Conservation (phyloP, 1,284 basidiomycete genomes). For the Ceratobasidium sp. region DNA sequence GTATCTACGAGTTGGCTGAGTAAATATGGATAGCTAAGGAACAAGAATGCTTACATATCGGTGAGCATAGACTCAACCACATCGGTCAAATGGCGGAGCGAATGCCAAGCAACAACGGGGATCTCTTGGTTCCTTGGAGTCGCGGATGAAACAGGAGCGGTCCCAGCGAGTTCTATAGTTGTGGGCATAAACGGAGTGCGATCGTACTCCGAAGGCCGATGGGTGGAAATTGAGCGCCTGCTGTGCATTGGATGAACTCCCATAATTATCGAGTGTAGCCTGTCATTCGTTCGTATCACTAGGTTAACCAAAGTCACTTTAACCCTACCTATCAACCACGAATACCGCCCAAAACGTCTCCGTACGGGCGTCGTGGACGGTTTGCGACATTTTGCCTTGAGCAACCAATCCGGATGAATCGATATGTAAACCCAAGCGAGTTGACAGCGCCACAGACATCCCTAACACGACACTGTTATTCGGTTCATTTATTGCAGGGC, state of each 20-base stretch:
- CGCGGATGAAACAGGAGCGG: not conserved
- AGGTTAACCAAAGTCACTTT: not conserved
- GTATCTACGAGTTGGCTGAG: not conserved
- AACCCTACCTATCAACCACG: slow-evolving; percentile 25
- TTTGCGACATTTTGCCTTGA: slow-evolving; percentile 14
- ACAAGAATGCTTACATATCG: slow-evolving; percentile 11
- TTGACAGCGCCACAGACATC: slow-evolving; percentile 29
- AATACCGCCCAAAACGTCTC: slow-evolving; percentile 31
- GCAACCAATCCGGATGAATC: slow-evolving; percentile 25
- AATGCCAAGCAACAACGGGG: slow-evolving; percentile 19
- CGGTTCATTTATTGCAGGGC: not conserved
- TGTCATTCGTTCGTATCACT: not conserved
- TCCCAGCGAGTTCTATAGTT: slow-evolving; percentile 23
- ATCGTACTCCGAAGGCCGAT: not conserved
- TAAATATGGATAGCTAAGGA: not conserved
- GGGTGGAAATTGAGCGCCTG: slow-evolving; percentile 27
- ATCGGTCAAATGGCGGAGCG: slow-evolving; percentile 22
- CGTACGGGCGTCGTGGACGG: slow-evolving; percentile 21
- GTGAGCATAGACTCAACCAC: slow-evolving; percentile 32
- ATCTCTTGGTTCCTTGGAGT: slow-evolving; percentile 26
- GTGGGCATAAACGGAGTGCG: slow-evolving; percentile 19
- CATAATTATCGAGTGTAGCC: slow-evolving; percentile 33
- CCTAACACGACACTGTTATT: not conserved
- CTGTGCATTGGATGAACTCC: slow-evolving; percentile 35
- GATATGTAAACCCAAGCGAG: slow-evolving; percentile 29